Base-by-base conservation (phyloP, 78 protist genomes). In the Mantamonas sphyraenae region DNA sequence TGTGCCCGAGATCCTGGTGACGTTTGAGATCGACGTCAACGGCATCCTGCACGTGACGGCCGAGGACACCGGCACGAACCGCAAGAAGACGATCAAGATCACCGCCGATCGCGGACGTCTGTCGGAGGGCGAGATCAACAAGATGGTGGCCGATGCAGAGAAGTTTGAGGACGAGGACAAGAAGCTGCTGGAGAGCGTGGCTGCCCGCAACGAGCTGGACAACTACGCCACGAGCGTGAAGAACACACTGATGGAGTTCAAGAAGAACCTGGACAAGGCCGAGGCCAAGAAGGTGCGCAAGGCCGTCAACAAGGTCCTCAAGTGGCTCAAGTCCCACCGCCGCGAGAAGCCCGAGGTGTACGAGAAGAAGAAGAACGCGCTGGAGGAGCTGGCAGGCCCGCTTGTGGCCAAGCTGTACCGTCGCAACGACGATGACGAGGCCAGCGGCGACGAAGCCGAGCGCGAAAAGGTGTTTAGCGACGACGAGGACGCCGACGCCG, bases 261-360 rank as follows among this genome's bases (percentile, higher is more conserved):
- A 80, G 67, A 39, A 22, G 63, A 51, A 80, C 43, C 78, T 75
- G 34, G 79, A 51, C 64, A 83, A 80, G 83, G 38, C 78, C 28
- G 86, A 70, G 42, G 89, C 79, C 71, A 77, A 72, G 67, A 64
- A 63, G 59, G 58, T 71, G n/a, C 28, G 71, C 39, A 31, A 55
- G 47, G 43, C 22, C 19, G 79, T 57, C 57, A 58, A 84, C 40
- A 89, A 69, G 37, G 64, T 79, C n/a, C 31, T 73, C 64, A 80
- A 75, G 62, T 90, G 92, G 93, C 72, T 90, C 45, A 89, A 86
- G n/a, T 68, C 69, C 66, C 76, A 90, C 81, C 72, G n/a, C n/a
- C 50, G 61, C 22, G 84, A 80, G 7, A 88, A 81, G 24, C 66
- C 47, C 68, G 87, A 80, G 38, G 94, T 86, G 61, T 83, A 55